These are phyloP conservation scores for Xylariaceae sp. DNA, from an alignment of 2,329 filamentous ascomycete species.

Conservation along the genomic window DNA sequence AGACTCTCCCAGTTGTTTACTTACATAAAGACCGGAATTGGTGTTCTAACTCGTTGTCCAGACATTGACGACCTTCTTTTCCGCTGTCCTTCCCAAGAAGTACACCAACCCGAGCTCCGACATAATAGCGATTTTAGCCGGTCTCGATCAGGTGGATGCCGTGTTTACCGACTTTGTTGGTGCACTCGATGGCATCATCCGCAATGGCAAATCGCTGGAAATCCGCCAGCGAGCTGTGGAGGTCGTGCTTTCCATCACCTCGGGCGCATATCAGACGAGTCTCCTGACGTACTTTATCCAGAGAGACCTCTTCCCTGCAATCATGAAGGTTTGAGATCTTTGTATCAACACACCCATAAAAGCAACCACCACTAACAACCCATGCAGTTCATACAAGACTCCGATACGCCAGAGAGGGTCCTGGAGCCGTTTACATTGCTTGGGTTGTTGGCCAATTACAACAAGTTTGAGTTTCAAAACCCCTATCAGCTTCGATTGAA, in stretches of 20 bases:
- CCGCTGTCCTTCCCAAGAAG: constrained; percentile 75
- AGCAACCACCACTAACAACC: constrained; percentile 14
- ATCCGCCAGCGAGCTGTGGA: constrained; percentile 74
- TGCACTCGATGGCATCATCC: constrained; percentile 75
- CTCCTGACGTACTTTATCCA: constrained; percentile 93
- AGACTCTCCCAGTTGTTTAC: too few species aligned
- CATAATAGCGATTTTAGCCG: constrained; percentile 83
- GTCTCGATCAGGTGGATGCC: constrained; percentile 79
- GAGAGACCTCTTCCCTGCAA: constrained; percentile 83
- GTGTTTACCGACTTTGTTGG: constrained; percentile 86
- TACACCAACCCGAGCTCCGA: constrained; percentile 95
- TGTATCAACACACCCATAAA: background rate
- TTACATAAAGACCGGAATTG: too few species aligned
- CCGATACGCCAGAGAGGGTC: constrained; percentile 56
- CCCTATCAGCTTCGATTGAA: constrained; percentile 87
- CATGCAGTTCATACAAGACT: constrained; percentile 71
- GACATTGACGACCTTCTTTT: constrained; percentile 86
- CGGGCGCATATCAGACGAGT: constrained; percentile 93
- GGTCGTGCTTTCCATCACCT: constrained; percentile 75
- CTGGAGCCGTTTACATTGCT: constrained; percentile 76
- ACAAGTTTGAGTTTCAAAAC: constrained; percentile 98
- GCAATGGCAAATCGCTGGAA: constrained; percentile 63
- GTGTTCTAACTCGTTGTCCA: constrained; percentile 44
- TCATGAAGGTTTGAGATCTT: constrained; percentile 72
- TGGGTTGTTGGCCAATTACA: constrained; percentile 90